Percentiles rank a stretch among this genome's conserved stretches.
Conservation (phyloP, 352 stramenopile genomes). For the Phytophthora rubi region DNA sequence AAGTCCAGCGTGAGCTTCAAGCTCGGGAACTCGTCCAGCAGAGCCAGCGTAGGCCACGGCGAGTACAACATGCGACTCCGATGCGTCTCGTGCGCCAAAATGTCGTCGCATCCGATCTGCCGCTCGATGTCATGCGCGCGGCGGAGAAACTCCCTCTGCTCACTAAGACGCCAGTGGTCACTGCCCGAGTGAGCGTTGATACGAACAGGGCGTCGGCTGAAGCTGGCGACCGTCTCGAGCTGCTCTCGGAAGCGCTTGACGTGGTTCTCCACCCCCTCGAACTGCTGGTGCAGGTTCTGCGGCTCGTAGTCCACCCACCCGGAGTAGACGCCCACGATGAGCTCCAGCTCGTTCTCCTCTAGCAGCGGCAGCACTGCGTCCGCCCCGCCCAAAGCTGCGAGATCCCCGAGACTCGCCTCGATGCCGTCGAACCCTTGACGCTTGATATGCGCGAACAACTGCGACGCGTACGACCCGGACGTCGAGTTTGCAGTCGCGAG, state of each 20-base stretch:
- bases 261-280: conserved; percentile 54
- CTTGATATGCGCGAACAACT: conserved; percentile 46
- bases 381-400: conserved; percentile 56
- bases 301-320: conserved; percentile 77
- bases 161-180: conserved; percentile 54
- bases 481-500: conserved; percentile 24
- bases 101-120: conserved; percentile 37
- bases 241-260: conserved; percentile 50
- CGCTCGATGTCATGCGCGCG: conserved; percentile 54
- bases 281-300: conserved; percentile 57
- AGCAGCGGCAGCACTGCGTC: conserved; percentile 48
- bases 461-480: conserved; percentile 34
- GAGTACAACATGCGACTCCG: conserved; percentile 74
- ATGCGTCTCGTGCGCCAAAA: conserved; percentile 70
- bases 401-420: conserved; percentile 72
- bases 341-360: conserved; percentile 53
- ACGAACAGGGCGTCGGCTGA: conserved; percentile 37
- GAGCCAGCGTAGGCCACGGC: conserved; percentile 66
- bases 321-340: conserved; percentile 76
- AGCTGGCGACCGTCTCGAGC: conserved; percentile 39
- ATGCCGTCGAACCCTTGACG: conserved; percentile 68
- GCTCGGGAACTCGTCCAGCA: conserved; percentile 64
- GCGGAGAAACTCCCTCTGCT: conserved; percentile 60
- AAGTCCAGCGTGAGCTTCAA: conserved; percentile 77
- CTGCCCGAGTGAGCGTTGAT: conserved; percentile 71